Percentiles rank a stretch among this genome's conserved stretches.
Evolutionary conservation across 441 rosid species (phyloP).

Genomic region (Pelargonium myrrhifolium): DNA sequence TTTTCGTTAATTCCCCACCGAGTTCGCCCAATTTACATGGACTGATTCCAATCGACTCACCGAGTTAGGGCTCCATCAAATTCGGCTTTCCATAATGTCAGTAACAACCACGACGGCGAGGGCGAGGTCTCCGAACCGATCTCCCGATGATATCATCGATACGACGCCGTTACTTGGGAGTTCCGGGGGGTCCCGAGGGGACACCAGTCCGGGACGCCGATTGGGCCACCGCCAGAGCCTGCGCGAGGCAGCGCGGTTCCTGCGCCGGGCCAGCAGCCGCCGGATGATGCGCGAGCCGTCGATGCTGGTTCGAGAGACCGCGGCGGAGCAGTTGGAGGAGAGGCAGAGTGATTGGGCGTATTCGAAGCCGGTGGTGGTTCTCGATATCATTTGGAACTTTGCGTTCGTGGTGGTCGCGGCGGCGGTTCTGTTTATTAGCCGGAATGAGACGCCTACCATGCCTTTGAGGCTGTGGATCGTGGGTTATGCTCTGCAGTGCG

Average conservation of each 20-base stretch:
- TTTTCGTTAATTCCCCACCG: no score
- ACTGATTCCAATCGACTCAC: not conserved
- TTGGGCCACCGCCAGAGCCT: conserved; percentile 56
- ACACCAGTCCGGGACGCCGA: conserved; percentile 29
- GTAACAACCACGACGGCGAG: not conserved
- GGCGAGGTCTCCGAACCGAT: conserved; percentile 21
- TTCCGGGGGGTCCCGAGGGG: conserved; percentile 22
- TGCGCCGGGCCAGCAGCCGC: conserved; percentile 86
- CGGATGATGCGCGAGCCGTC: conserved; percentile 94
- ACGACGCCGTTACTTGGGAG: conserved; percentile 56
- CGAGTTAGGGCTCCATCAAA: not conserved
- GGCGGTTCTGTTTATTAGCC: conserved; percentile 58
- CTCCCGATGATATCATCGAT: conserved; percentile 58
- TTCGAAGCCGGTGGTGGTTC: conserved; percentile 91
- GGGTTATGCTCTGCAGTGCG: conserved; percentile 81
- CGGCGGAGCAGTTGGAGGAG: conserved; percentile 95
- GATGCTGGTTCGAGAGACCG: conserved; percentile 83
- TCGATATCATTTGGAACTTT: conserved; percentile 79
- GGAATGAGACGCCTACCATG: conserved; percentile 53
- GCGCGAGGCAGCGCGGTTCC: conserved; percentile 76
- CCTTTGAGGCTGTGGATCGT: conserved; percentile 74
- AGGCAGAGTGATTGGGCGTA: conserved; percentile 98
- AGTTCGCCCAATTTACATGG: not conserved
- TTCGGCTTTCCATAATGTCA: not conserved
- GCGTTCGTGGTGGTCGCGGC: conserved; percentile 72